These are phyloP conservation scores for Pythium utonaiense DNA, from an alignment of 352 stramenopile genomes.

Conservation along the genomic window DNA sequence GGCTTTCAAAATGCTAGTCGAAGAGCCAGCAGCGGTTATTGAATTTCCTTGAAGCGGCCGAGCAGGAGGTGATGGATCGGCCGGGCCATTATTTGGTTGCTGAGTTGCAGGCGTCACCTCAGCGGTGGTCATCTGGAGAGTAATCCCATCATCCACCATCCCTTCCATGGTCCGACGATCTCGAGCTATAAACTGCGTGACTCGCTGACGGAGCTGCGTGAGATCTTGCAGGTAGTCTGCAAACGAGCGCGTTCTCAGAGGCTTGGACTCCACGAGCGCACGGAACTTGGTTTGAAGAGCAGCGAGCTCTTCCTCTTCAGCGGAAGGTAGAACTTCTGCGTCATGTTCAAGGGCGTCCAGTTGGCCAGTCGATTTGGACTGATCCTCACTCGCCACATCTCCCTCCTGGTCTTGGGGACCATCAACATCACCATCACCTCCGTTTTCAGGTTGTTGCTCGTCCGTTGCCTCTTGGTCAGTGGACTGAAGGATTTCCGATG, in stretches of 20 bases:
- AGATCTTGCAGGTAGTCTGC: slow-evolving; percentile 13
- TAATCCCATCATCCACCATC: background rate
- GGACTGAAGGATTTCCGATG: background rate
- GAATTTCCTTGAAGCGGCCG: background rate
- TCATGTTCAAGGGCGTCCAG: background rate
- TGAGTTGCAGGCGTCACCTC: background rate
- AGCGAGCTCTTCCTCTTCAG: slow-evolving; percentile 32
- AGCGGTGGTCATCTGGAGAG: background rate
- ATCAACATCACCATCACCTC: background rate
- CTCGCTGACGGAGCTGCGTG: slow-evolving; percentile 1
- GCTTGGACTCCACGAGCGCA: background rate
- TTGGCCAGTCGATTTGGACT: background rate
- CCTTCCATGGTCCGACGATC: slow-evolving; percentile 11
- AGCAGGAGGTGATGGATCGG: background rate
- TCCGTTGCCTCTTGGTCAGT: background rate
- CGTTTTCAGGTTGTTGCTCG: background rate
- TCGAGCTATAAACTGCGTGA: slow-evolving; percentile 16
- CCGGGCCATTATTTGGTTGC: background rate
- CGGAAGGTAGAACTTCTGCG: background rate
- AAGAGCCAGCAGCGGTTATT: background rate
- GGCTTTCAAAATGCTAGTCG: background rate
- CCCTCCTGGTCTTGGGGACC: background rate
- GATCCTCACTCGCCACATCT: background rate
- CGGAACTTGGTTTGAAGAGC: slow-evolving; percentile 22
- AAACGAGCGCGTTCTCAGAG: background rate